Conservation (phyloP, 441 rosid genomes). For the Rhodomyrtus psidioides region DNA sequence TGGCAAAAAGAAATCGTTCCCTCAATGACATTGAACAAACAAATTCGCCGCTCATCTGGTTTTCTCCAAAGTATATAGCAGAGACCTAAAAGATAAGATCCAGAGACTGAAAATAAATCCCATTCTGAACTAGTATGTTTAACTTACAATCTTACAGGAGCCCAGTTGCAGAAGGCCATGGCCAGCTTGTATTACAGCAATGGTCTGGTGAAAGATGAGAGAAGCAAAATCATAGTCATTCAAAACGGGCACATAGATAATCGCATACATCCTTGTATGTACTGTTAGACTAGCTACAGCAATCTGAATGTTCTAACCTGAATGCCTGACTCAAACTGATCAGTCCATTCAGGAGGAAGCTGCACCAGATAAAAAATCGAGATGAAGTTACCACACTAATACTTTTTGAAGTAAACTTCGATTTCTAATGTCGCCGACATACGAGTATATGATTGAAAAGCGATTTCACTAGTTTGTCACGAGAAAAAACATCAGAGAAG, state of each 20-base stretch:
- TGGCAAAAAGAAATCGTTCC: conserved; percentile 5
- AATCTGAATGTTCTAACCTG: conserved; percentile 40
- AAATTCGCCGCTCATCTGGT: background rate
- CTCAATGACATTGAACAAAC: background rate
- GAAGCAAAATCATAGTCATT: background rate
- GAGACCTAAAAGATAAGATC: background rate
- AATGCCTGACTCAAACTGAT: conserved; percentile 95
- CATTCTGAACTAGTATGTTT: background rate
- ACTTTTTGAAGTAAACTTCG: background rate
- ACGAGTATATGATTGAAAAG: background rate
- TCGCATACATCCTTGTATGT: background rate
- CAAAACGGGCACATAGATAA: background rate
- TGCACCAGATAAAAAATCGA: conserved; percentile 26
- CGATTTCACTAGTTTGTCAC: background rate
- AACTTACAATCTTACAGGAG: conserved; percentile 91
- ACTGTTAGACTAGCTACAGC: conserved; percentile 1
- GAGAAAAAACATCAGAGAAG: background rate
- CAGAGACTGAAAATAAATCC: background rate
- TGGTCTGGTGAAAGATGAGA: conserved; percentile 51
- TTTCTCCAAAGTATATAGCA: background rate
- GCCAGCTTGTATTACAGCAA: conserved; percentile 99
- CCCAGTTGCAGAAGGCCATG: conserved; percentile 94
- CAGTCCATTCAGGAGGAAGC: conserved; percentile 98
- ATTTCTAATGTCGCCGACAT: background rate
- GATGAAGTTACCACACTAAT: background rate